Base-by-base conservation (phyloP, 495 filamentous ascomycete species). In the Penicillium robsamsonii region DNA sequence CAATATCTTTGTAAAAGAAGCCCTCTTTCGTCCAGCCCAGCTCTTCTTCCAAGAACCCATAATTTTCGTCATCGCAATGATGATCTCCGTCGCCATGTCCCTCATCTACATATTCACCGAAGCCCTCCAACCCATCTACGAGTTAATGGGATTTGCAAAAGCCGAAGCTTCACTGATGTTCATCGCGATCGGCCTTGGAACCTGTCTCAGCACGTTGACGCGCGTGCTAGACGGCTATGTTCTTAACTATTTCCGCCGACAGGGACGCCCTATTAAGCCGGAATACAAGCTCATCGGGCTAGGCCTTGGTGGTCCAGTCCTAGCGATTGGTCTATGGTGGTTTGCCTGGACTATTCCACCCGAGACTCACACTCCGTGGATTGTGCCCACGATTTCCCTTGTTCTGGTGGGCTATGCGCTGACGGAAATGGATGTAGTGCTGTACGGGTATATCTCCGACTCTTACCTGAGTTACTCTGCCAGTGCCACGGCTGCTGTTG, bases 81-180 rank as follows among this genome's bases (percentile, higher is more conserved):
- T 79, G 64, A 73, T 70, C 10, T 75, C 79, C 13, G 58, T 76
- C 11, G 73, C 73, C 24, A 77, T 75, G 57, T 78, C 73, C 2
- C 64, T 82, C n/a, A 75, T 83, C 33, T 84, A 82, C 50, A 76
- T 83, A 11, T 82, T 81, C 57, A 77, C 79, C 2, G 77, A 82
- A 62, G 75, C 77, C 7, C 58, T 81, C 0, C 71, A 69, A 0
- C 66, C 70, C 1, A 72, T 84, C 29, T 82, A 77, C 53, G 57
- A 68, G 25, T 62, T 66, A 0, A 74, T 78, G 60, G 76, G 74
- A 7, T 74, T 81, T 50, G 51, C 59, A 2, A 25, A 59, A 0
- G 50, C 66, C 12, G 60, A 70, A 2, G 56, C 77, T 0, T 80
- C 76, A 0, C 63, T 82, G 2, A 70, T 77, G 0, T 79, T 80